Conservation (phyloP, 2,329 filamentous ascomycete species). For the Arthrobotrys musiformis region DNA sequence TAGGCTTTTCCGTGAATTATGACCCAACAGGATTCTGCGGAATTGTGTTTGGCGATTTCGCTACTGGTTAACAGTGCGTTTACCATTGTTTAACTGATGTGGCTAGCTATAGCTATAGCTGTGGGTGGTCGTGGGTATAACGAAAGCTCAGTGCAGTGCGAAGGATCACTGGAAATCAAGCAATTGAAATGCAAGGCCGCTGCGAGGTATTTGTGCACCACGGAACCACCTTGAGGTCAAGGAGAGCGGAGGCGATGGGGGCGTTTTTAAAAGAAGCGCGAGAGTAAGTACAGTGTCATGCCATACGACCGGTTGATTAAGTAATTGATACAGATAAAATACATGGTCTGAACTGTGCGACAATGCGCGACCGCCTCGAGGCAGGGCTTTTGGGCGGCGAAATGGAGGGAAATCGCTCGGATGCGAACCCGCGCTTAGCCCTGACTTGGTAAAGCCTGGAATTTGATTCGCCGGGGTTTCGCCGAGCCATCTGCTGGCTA, state of each 20-base stretch:
- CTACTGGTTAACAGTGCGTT: slow-evolving; percentile 65
- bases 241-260: neutral
- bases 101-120: neutral
- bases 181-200: neutral
- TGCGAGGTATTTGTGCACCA: neutral
- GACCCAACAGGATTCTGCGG: slow-evolving; percentile 84
- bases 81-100: slow-evolving; percentile 14
- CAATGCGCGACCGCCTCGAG: neutral
- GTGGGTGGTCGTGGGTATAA: neutral
- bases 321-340: slow-evolving; percentile 14
- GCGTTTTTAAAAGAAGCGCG: neutral
- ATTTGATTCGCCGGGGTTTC: slow-evolving; percentile 15
- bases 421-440: neutral
- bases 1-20: slow-evolving; percentile 76
- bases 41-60: slow-evolving; percentile 79
- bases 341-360: slow-evolving; percentile 8
- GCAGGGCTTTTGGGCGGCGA: slow-evolving; percentile 10
- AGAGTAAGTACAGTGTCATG: slow-evolving; percentile 18
- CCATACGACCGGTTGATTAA: slow-evolving; percentile 12
- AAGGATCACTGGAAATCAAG: too few species aligned
- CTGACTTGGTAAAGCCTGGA: slow-evolving; percentile 26
- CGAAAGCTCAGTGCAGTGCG: neutral
- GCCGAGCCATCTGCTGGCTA: slow-evolving; percentile 4
- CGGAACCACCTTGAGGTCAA: neutral
- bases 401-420: slow-evolving; percentile 11